Evolutionary conservation across 805 yeast genomes (phyloP), one percentile per base, ranked within the genome.

Genomic region (Kluyveromyces siamensis): DNA sequence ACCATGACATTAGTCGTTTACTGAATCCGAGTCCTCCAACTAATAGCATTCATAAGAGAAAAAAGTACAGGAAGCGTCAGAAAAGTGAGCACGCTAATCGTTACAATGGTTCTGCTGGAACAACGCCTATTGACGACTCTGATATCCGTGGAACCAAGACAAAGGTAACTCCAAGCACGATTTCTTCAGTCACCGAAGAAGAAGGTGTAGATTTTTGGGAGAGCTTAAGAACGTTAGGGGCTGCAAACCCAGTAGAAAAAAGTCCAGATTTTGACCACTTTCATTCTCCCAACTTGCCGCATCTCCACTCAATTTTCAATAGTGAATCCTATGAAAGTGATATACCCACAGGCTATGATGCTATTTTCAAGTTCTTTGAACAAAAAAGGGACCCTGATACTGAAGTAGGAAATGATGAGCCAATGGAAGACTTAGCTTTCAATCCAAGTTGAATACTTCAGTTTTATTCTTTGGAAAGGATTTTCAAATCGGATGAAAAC

Each of bases 181-280:
- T 42, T 11, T 43, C 50, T 19, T 73, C 37, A 82, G 21, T 37
- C 16, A 41, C 39, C 11, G 63, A 73, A 5, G 87, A 80, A 39
- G 87, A 80, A 50, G 87, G 78, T 19, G 55, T 77, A 35, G 88
- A 82, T 60, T 83, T 82, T 59, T 83, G 87, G 84, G 89, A 83
- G 52, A 77, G 80, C 2, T 72, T 83, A 75, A 71, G 83, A 44
- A 72, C 80, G 16, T 59, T 82, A 19, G 75, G 74, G 41, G 60
- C 45, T 25, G 54, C 59, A 9, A 41, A 33, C 25, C 18, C 51
- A 33, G 27, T 51, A 33, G 53, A 48, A 14, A 50, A 50, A 35
- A 47, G 37, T 14, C 27, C 46, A 2, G 39, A 43, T 11, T 39
- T 50, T 2, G 46, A 40, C 5, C 43, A 11, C 14, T n/a, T 40